Evolutionary conservation across 2,329 filamentous ascomycete genomes (phyloP), one percentile per base, ranked within the genome.

Genomic region (Berkeleyomyces rouxiae): DNA sequence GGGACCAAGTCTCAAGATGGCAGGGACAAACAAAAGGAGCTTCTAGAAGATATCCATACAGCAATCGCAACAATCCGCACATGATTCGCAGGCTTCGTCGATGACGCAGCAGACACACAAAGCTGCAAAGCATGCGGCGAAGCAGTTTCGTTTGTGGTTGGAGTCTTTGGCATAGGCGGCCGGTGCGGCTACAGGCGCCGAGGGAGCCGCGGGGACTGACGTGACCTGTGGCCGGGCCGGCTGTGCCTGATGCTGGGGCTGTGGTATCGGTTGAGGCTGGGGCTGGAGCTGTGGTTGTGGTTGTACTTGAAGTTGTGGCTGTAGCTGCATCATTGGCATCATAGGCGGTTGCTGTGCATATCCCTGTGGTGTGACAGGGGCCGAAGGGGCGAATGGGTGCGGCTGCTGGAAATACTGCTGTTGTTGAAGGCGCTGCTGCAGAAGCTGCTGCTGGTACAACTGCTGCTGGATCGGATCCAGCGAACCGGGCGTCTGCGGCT

Each of bases 91-190:
- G 39, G 72, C 74, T 66, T 79, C 78, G 63, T 79, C 78, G 51
- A 74, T 72, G 61, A 76, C 74, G 66, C 76, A 79, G 70, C 78
- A 80, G 70, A 75, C 79, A 71, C 77, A 79, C 61, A 80, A 67
- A 13, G 74, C 71, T 7, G 77, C 77, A 57, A 80, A 23, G 11
- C 7, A 16, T 33, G 23, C 60, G 42, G 16, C 40, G n/a, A 79
- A 68, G 67, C 77, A 79, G 67, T 72, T 74, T 59, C 72, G 65
- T 65, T 69, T 66, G 65, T 69, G 65, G 42, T 62, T 53, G 33
- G 51, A 42, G 16, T 47, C 10, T 39, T 39, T 55, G 47, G 44
- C 9, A 53, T 36, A 59, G 44, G 55, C 11, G n/a, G 53, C 31
- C 2, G 36, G 33, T 10, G 44, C 16, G 23, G 33, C 37, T 57